Percentiles rank a stretch among this genome's conserved stretches.
phyloP scores from a whole-genome alignment of 768 basidiomycete genomes.

The Phaffia tasmanica region DNA sequence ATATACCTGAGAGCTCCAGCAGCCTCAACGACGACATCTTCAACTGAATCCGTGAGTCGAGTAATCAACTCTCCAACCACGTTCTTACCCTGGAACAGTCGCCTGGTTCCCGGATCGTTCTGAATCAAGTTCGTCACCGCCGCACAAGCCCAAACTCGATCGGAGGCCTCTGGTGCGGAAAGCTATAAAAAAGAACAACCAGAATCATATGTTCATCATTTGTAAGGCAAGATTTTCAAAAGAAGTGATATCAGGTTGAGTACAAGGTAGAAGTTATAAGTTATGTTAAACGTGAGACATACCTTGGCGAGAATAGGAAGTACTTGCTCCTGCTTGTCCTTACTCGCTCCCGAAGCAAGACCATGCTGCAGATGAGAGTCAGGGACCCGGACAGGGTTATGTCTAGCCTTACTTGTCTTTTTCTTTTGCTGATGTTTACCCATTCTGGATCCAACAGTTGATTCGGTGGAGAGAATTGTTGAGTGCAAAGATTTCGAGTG shows the following conservation, averaged over 20 bases:
- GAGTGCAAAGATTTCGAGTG: too few species aligned
- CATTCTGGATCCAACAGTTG: conserved; percentile 45
- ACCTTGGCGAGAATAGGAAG: conserved; percentile 88
- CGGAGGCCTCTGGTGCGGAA: conserved; percentile 49
- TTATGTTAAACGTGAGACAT: conserved; percentile 14
- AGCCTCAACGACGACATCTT: conserved; percentile 84
- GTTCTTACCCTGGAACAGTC: conserved; percentile 81
- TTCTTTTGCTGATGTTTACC: conserved; percentile 64
- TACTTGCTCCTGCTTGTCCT: conserved; percentile 64
- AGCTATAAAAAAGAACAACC: conserved; percentile 29
- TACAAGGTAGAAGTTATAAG: not conserved
- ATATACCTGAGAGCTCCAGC: conserved; percentile 71
- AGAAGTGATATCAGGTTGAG: not conserved
- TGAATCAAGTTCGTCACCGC: conserved; percentile 92
- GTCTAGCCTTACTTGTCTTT: conserved; percentile 55
- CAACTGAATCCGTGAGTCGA: conserved; percentile 75
- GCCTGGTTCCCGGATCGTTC: conserved; percentile 82
- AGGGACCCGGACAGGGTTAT: conserved; percentile 88
- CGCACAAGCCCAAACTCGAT: conserved; percentile 91
- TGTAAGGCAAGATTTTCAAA: not conserved
- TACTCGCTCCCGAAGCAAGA: conserved; percentile 48
- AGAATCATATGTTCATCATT: not conserved
- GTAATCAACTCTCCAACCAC: conserved; percentile 75
- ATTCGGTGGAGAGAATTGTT: not conserved
- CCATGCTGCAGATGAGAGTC: conserved; percentile 82